phyloP scores from a whole-genome alignment of 2,329 filamentous ascomycete genomes.

The Xylariaceae sp. region DNA sequence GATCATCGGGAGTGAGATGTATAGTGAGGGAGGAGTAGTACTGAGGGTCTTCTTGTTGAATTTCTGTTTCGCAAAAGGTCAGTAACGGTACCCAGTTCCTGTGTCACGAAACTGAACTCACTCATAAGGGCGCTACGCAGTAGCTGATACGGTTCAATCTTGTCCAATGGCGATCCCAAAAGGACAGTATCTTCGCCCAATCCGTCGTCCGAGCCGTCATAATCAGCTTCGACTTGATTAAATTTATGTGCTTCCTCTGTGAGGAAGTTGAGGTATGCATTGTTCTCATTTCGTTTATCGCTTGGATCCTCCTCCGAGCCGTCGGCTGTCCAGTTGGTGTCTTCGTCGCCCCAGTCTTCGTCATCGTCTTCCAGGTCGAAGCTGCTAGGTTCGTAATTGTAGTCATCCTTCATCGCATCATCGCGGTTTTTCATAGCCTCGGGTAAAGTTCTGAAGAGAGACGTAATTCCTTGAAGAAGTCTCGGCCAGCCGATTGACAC shows the following conservation, averaged over 20 bases:
- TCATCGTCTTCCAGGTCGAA: slow-evolving; percentile 63
- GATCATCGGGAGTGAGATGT: slow-evolving; percentile 28
- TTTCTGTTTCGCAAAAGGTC: slow-evolving; percentile 49
- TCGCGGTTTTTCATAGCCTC: slow-evolving; percentile 86
- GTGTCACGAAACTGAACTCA: slow-evolving; percentile 47
- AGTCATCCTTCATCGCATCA: slow-evolving; percentile 86
- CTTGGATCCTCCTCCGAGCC: slow-evolving; percentile 60
- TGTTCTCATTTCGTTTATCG: slow-evolving; percentile 83
- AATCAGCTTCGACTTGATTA: slow-evolving; percentile 52
- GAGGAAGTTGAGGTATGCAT: slow-evolving; percentile 91
- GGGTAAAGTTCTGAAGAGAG: slow-evolving; percentile 87
- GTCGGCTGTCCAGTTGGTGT: slow-evolving; percentile 73
- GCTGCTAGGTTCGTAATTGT: slow-evolving; percentile 58
- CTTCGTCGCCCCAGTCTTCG: slow-evolving; percentile 79
- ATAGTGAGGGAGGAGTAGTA: slow-evolving; percentile 78
- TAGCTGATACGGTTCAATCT: slow-evolving; percentile 87
- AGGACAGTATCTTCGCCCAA: slow-evolving; percentile 89
- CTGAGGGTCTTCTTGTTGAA: slow-evolving; percentile 87
- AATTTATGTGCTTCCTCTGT: slow-evolving; percentile 93
- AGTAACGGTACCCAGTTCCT: not conserved
- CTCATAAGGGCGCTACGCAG: slow-evolving; percentile 80
- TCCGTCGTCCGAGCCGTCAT: slow-evolving; percentile 75
- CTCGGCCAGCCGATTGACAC: slow-evolving; percentile 94
- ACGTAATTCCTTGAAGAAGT: slow-evolving; percentile 79
- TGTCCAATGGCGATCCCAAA: slow-evolving; percentile 90